Percentiles rank a stretch among this genome's conserved stretches.
Evolutionary conservation across 352 stramenopile species (phyloP).

Genomic region (Plasmopara muralis): DNA sequence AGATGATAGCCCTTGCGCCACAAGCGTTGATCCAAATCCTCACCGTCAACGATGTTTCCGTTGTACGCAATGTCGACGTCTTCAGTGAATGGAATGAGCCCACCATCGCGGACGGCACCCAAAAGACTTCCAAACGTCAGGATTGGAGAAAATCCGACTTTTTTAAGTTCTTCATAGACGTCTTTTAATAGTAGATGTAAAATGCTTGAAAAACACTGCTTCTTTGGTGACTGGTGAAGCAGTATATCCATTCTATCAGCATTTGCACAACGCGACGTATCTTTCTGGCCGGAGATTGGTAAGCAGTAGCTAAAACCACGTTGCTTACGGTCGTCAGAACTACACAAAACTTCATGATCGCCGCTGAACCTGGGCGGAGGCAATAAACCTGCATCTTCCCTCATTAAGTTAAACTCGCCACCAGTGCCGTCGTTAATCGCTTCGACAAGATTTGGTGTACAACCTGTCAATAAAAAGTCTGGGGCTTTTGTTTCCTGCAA

Average conservation of each 20-base stretch:
- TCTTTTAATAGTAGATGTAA: slow-evolving; percentile 48
- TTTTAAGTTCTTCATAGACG: slow-evolving; percentile 33
- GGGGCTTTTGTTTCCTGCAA: background rate
- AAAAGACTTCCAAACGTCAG: slow-evolving; percentile 41
- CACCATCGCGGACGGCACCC: slow-evolving; percentile 32
- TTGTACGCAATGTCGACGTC: slow-evolving; percentile 40
- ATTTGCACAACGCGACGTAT: slow-evolving; percentile 27
- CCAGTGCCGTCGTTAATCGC: slow-evolving; percentile 1
- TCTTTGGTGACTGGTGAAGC: slow-evolving; percentile 11
- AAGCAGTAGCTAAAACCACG: slow-evolving; percentile 30
- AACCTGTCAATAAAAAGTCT: background rate
- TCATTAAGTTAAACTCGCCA: slow-evolving; percentile 4
- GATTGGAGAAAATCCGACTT: slow-evolving; percentile 15
- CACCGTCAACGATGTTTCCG: slow-evolving; percentile 7
- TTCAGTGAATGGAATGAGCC: slow-evolving; percentile 44
- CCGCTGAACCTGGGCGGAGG: slow-evolving; percentile 15
- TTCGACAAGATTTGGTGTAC: background rate
- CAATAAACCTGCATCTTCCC: slow-evolving; percentile 4
- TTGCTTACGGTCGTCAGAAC: slow-evolving; percentile 1
- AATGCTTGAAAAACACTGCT: slow-evolving; percentile 35
- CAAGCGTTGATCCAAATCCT: slow-evolving; percentile 15
- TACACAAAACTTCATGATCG: slow-evolving; percentile 14
- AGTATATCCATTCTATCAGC: slow-evolving; percentile 44
- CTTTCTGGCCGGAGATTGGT: slow-evolving; percentile 34
- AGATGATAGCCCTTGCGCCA: slow-evolving; percentile 43